Conservation (phyloP, 257 asterid genomes). For the Leonotis leonurus region DNA sequence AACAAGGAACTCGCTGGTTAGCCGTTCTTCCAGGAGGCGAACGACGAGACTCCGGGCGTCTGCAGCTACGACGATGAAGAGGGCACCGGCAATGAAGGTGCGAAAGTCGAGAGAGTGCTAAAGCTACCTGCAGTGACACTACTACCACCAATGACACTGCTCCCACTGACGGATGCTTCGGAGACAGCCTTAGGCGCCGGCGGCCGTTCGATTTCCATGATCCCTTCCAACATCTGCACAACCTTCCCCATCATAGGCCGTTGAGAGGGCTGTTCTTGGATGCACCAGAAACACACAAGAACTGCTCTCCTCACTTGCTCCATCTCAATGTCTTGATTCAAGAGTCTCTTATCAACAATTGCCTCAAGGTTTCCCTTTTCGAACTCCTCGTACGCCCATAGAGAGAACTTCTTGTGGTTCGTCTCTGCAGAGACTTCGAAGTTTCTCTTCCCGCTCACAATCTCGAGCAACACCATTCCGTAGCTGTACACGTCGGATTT, state of each 20-base stretch:
- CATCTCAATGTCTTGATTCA: slow-evolving; percentile 40
- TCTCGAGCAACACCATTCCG: slow-evolving; percentile 80
- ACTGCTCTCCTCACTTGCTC: slow-evolving; percentile 58
- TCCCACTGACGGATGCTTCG: slow-evolving; percentile 35
- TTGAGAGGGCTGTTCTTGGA: slow-evolving; percentile 85
- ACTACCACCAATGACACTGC: slow-evolving; percentile 34
- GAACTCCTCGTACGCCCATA: slow-evolving; percentile 82
- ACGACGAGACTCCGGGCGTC: slow-evolving; percentile 31
- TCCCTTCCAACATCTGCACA: slow-evolving; percentile 87
- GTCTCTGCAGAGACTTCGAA: slow-evolving; percentile 69
- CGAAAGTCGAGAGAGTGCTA: slow-evolving; percentile 44
- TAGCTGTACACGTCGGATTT: slow-evolving; percentile 71
- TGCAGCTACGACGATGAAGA: slow-evolving; percentile 51
- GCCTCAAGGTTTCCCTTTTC: slow-evolving; percentile 54
- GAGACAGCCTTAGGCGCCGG: slow-evolving; percentile 52
- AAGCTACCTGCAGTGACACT: slow-evolving; percentile 37
- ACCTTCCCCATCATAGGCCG: slow-evolving; percentile 89
- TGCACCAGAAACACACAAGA: slow-evolving; percentile 81
- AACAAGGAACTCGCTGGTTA: no score
- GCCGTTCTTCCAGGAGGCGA: no score
- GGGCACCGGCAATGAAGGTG: slow-evolving; percentile 46
- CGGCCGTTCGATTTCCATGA: slow-evolving; percentile 50
- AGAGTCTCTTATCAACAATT: slow-evolving; percentile 47
- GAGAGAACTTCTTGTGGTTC: slow-evolving; percentile 41
- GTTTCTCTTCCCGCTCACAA: slow-evolving; percentile 80